Evolutionary conservation across 1,284 basidiomycete species (phyloP).

Genomic region (Mrakiaceae sp.): DNA sequence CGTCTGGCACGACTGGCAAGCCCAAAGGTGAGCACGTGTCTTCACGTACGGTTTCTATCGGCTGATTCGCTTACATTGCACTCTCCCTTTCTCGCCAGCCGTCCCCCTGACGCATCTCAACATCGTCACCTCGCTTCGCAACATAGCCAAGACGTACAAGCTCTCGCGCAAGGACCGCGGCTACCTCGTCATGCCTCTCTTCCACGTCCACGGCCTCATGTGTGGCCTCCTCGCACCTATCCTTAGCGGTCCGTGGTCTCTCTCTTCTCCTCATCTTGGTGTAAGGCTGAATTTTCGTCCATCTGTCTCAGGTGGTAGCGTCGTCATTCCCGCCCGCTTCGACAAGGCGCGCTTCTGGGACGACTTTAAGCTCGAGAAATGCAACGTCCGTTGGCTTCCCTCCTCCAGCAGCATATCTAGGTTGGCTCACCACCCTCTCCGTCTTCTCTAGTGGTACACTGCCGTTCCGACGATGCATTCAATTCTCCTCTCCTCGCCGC

Average conservation of each 20-base stretch:
- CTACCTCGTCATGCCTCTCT: slow-evolving; percentile 52
- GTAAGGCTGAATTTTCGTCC: no score
- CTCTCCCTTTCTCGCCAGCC: slow-evolving; percentile 31
- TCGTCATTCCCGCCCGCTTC: slow-evolving; percentile 50
- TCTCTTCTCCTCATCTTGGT: no score
- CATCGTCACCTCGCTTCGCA: slow-evolving; percentile 48
- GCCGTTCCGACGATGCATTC: slow-evolving; percentile 42
- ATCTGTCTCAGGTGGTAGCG: slow-evolving; percentile 33
- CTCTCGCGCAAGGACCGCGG: slow-evolving; percentile 38
- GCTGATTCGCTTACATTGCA: not conserved
- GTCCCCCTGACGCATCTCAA: slow-evolving; percentile 51
- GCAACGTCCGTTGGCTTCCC: slow-evolving; percentile 26
- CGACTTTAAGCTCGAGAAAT: slow-evolving; percentile 40
- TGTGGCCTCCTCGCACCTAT: slow-evolving; percentile 52
- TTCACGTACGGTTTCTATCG: slow-evolving; percentile 24
- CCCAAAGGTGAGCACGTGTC: slow-evolving; percentile 33
- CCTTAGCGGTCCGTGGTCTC: slow-evolving; percentile 35
- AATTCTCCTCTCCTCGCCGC: slow-evolving; percentile 36
- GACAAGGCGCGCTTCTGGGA: slow-evolving; percentile 51
- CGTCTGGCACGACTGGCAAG: slow-evolving; percentile 51
- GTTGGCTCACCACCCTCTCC: no score
- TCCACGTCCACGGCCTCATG: slow-evolving; percentile 40
- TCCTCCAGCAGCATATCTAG: no score
- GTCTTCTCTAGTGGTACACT: slow-evolving; percentile 37
- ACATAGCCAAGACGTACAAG: slow-evolving; percentile 48